These are phyloP conservation scores for Saprolegnia parasitica DNA, from an alignment of 352 stramenopile species.

Conservation along the genomic window DNA sequence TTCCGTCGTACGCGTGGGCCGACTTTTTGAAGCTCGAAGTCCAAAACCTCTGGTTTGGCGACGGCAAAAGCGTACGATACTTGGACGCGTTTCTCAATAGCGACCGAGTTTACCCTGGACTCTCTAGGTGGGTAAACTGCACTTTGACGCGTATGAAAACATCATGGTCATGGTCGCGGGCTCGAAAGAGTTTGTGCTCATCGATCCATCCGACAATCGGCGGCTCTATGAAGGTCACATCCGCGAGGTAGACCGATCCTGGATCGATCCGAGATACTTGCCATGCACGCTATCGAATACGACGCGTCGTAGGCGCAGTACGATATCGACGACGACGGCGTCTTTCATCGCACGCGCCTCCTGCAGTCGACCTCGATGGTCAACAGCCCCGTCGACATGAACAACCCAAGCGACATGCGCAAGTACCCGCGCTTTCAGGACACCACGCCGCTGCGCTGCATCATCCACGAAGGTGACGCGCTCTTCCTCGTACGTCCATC, in stretches of 20 bases:
- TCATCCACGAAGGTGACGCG: conserved; percentile 14
- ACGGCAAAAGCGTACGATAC: conserved; percentile 30
- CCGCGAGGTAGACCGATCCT: conserved; percentile 24
- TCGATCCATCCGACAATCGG: conserved; percentile 28
- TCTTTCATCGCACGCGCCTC: conserved; percentile 1
- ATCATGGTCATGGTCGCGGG: conserved; percentile 33
- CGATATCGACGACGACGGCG: background rate
- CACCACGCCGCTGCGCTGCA: background rate
- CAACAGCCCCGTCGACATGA: conserved; percentile 31
- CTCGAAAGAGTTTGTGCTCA: conserved; percentile 32
- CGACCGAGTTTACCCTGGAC: background rate
- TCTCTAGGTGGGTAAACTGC: conserved; percentile 28
- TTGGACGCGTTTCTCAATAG: background rate
- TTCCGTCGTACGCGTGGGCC: conserved; percentile 19
- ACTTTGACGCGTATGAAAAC: conserved; percentile 37
- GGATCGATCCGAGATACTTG: background rate
- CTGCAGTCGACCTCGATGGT: conserved; percentile 33
- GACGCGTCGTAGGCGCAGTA: conserved; percentile 29
- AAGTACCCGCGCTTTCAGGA: conserved; percentile 11
- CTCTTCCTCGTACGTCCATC: background rate
- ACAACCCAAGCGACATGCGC: conserved; percentile 1
- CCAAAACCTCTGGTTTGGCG: conserved; percentile 33
- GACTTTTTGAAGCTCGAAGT: conserved; percentile 18
- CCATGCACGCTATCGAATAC: too few species aligned
- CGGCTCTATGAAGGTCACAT: conserved; percentile 32